These are phyloP conservation scores for Thelonectria discophora DNA, from an alignment of 2,329 filamentous ascomycete genomes.

Conservation along the genomic window DNA sequence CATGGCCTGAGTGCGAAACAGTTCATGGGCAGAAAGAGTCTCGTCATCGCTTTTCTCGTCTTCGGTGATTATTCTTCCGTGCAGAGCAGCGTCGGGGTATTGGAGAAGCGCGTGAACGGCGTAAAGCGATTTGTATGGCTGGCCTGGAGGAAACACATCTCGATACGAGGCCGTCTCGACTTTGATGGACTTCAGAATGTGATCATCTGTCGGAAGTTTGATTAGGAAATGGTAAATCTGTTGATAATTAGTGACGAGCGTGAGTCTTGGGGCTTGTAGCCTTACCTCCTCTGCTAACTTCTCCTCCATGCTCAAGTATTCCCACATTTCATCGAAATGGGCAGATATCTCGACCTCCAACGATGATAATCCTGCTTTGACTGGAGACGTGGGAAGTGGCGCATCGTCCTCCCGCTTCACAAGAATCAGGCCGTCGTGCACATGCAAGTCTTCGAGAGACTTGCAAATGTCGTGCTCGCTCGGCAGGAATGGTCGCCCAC, in stretches of 20 bases:
- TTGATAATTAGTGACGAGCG: not conserved
- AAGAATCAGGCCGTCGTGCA: constrained; percentile 71
- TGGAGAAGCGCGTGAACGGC: constrained; percentile 72
- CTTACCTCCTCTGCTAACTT: constrained; percentile 72
- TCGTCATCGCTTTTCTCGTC: constrained; percentile 11
- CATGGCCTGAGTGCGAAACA: constrained; percentile 47
- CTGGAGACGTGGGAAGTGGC: constrained; percentile 52
- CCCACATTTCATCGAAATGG: constrained; percentile 86
- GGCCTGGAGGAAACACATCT: constrained; percentile 72
- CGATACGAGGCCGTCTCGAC: constrained; percentile 60
- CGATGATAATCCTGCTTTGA: constrained; percentile 62
- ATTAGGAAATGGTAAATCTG: constrained; percentile 76
- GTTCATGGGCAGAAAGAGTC: constrained; percentile 32
- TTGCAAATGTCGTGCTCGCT: constrained; percentile 65
- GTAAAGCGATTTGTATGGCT: constrained; percentile 79
- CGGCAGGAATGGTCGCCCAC: constrained; percentile 71
- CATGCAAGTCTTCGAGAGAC: constrained; percentile 73
- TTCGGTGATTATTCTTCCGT: constrained; percentile 27
- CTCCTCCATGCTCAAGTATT: constrained; percentile 79
- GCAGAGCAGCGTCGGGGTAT: constrained; percentile 61
- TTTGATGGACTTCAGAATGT: constrained; percentile 67
- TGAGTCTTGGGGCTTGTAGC: not conserved
- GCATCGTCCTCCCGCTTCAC: constrained; percentile 67
- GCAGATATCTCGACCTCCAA: constrained; percentile 83
- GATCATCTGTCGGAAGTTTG: constrained; percentile 73